Evolutionary conservation across 139 green algal genomes (phyloP), one percentile per base, ranked within the genome.

Genomic region (Zygnema cylindricum): DNA sequence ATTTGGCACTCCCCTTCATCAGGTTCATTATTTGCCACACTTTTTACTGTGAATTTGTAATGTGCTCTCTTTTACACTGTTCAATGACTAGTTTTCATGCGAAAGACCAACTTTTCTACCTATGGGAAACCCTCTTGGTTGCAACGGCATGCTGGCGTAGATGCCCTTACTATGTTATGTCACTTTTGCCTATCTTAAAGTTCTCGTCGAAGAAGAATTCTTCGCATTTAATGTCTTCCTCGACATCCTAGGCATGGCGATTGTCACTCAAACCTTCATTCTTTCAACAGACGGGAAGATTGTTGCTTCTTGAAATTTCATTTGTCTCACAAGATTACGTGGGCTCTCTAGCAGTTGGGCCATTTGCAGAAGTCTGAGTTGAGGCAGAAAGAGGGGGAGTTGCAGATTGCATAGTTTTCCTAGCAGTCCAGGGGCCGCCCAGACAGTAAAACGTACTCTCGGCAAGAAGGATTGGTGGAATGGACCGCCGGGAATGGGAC

Each of bases 371-470:
- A 63, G 7, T 63, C 49, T 63, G 49, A 63, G 16, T 25, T 7
- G 7, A 16, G 49, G 49, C 16, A 16, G 49, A 16, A 25, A 16
- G 49, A 16, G 16, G 49, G 71, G 71, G 16, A 23, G 16, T 41
- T 3, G 3, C 79, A 90, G 78, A 43, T 73, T 90, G 43, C 85
- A 90, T 21, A 40, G 32, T 22, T 71, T 88, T 55, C 43, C 77
- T 7, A 32, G 38, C 32, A 38, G 33, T 16, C 33, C 81, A 16
- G 30, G 38, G 35, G 40, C 78, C 49, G 39, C 55, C 22, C 85
- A 90, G 38, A 78, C 88, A 7, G 85, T 90, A 36, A 90, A 90
- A 76, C 84, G 84, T 25, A 77, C 57, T 40, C 76, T 38, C 23
- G 81, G 35, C 2, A 57, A 76, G 33, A 42, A 90, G 32, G 33